Evolutionary conservation across 202 grass and related monocot genomes (phyloP).

Genomic region (Setaria viridis): DNA sequence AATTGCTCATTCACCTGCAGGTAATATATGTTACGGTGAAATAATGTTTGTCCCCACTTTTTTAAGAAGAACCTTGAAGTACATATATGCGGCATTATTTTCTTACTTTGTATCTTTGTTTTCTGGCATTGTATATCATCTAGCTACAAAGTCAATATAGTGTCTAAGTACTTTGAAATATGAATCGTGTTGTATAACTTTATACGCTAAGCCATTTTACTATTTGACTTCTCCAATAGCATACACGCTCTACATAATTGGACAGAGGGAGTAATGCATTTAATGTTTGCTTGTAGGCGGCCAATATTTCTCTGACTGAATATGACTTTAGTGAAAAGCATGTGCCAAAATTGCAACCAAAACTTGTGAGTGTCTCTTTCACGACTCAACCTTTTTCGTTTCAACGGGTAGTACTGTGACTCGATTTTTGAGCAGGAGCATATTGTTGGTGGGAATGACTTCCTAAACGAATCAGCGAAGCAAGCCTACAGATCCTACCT

Average conservation of each 20-base stretch:
- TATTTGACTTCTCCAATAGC: too few species aligned
- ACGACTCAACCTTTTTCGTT: neutral
- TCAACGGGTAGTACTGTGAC: neutral
- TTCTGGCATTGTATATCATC: neutral
- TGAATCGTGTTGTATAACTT: neutral
- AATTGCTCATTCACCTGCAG: slow-evolving; percentile 65
- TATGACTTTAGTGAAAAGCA: slow-evolving; percentile 53
- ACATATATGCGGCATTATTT: neutral
- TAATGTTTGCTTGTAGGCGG: slow-evolving; percentile 48
- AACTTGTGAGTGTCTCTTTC: slow-evolving; percentile 45
- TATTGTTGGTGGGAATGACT: slow-evolving; percentile 67
- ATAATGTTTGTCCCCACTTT: neutral
- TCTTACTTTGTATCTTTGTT: neutral
- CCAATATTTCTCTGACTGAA: slow-evolving; percentile 65
- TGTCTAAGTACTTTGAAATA: neutral
- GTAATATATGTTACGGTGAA: slow-evolving; percentile 29
- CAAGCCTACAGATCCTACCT: slow-evolving; percentile 89
- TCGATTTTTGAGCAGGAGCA: slow-evolving; percentile 59
- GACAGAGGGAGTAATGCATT: neutral
- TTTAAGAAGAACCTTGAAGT: neutral
- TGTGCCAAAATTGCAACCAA: slow-evolving; percentile 51
- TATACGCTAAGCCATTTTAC: too few species aligned
- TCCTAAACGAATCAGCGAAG: slow-evolving; percentile 58
- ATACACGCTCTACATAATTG: too few species aligned
- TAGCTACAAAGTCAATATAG: neutral